Conservation (phyloP, 495 filamentous ascomycete species). For the Aspergillus olivimuriae region DNA sequence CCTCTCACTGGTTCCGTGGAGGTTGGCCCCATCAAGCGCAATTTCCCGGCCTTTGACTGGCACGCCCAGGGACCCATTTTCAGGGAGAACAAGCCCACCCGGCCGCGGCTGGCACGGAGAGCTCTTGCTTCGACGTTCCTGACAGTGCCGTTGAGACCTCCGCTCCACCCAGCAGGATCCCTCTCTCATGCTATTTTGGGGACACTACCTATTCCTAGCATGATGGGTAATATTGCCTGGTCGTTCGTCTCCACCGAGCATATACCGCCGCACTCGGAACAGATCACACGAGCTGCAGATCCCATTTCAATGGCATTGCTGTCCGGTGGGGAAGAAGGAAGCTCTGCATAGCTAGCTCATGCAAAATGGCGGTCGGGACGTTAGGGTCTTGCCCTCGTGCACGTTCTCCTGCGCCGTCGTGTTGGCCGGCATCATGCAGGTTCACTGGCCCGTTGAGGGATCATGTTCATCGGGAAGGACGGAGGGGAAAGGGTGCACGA, state of each 20-base stretch:
- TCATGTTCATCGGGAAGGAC: no score
- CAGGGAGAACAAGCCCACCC: no score
- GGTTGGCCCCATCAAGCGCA: neutral
- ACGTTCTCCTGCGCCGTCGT: slow-evolving; percentile 6
- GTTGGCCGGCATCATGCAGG: neutral
- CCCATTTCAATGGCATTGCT: slow-evolving; percentile 7
- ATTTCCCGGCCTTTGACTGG: slow-evolving; percentile 2
- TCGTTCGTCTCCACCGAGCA: no score
- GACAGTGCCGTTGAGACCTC: no score
- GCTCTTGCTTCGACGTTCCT: no score
- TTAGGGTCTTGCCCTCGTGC: slow-evolving; percentile 10
- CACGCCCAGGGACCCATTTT: slow-evolving; percentile 1
- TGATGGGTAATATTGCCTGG: no score
- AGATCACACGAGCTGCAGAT: slow-evolving; percentile 6
- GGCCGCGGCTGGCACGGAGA: no score
- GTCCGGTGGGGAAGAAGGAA: slow-evolving; percentile 4
- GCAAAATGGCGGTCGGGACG: slow-evolving; percentile 2
- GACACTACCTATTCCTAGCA: no score
- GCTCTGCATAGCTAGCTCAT: slow-evolving; percentile 5
- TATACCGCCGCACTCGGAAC: no score
- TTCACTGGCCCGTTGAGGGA: neutral
- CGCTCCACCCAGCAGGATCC: no score
- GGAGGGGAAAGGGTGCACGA: no score
- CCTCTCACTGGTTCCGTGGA: neutral
- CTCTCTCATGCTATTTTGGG: no score